A percentile compares a stretch with the other conserved stretches of the same genome.
phyloP scores from a whole-genome alignment of 768 basidiomycete genomes.

The Phlegmacium glaucopus region DNA sequence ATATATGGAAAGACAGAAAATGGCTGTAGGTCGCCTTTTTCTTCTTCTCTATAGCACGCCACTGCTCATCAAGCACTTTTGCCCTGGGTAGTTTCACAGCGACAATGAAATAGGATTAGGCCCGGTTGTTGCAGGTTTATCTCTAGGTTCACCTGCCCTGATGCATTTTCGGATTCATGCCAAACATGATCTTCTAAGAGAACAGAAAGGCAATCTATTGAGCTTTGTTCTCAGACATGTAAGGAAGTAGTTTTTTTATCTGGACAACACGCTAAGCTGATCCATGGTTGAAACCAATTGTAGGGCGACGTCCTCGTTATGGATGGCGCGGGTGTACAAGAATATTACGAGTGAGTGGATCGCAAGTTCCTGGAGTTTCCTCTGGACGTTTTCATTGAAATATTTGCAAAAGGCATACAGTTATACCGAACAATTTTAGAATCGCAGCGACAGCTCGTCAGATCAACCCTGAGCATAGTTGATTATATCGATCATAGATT shows the following conservation, averaged over 20 bases:
- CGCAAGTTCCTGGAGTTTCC: background rate
- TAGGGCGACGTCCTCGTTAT: conserved; percentile 79
- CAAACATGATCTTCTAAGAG: conserved; percentile 29
- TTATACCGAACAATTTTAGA: conserved; percentile 69
- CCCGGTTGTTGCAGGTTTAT: conserved; percentile 70
- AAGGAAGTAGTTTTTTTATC: conserved; percentile 14
- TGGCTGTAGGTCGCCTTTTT: conserved; percentile 54
- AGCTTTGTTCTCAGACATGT: conserved; percentile 69
- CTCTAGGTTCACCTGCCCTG: conserved; percentile 69
- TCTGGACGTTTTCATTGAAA: background rate
- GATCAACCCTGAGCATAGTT: conserved; percentile 38
- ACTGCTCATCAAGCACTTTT: background rate
- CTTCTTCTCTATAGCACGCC: background rate
- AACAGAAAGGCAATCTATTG: conserved; percentile 37
- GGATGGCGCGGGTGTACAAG: conserved; percentile 68
- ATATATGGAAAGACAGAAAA: conserved; percentile 83
- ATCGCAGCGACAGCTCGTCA: conserved; percentile 78
- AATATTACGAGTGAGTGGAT: conserved; percentile 61
- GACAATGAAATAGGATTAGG: conserved; percentile 75
- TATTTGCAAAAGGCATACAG: conserved; percentile 54
- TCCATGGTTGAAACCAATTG: background rate
- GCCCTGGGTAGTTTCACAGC: conserved; percentile 61
- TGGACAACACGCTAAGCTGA: background rate
- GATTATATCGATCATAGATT: conserved; percentile 1
- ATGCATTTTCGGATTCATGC: conserved; percentile 72